Base-by-base conservation (phyloP, 2,329 filamentous ascomycete species). In the Allantophomopsis lycopodina region DNA sequence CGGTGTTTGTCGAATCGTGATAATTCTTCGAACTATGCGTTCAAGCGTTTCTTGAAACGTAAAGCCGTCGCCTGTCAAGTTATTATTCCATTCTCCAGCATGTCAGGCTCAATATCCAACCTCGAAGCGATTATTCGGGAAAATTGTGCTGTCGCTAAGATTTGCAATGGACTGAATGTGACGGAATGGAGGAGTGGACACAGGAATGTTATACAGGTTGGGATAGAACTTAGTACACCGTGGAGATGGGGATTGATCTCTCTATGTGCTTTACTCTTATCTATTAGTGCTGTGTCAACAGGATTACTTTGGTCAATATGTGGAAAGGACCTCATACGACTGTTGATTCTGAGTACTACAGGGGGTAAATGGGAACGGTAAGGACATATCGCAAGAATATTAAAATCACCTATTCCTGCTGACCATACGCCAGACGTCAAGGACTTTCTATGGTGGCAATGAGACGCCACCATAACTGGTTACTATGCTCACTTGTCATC, bases 401-500 rank as follows among this genome's bases (percentile, higher is more conserved):
- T 48, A 36, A 46, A 10, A 28, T 28, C 11, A 28, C 23, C 11
- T 28, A 28, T 12, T 28, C 23, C 8, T 28, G 23, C 23, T 28
- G 23, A 28, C 38, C 37, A n/a, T 21, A 31, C 12, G 5, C 13
- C 20, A 53, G 51, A 36, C 41, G 43, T 20, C 45, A 48, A 30
- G 50, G 44, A 14, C 23, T n/a, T 15, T 39, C 41, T 17, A 41
- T 55, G 18, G 31, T 37, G 15, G 35, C 40, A 15, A 40, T 55
- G 39, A 52, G 48, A 38, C 36, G 35, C 7, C 42, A 48, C 18
- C 35, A 30, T n/a, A 50, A 45, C 32, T 54, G 52, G 52, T 46
- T 54, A 44, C 40, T 53, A 54, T 50, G 51, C 36, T 53, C 52
- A 6, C 36, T 54, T 30, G 42, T 54, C 32, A 40, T 54, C 7